phyloP scores from a whole-genome alignment of 805 yeast species.

The Candida takata region DNA sequence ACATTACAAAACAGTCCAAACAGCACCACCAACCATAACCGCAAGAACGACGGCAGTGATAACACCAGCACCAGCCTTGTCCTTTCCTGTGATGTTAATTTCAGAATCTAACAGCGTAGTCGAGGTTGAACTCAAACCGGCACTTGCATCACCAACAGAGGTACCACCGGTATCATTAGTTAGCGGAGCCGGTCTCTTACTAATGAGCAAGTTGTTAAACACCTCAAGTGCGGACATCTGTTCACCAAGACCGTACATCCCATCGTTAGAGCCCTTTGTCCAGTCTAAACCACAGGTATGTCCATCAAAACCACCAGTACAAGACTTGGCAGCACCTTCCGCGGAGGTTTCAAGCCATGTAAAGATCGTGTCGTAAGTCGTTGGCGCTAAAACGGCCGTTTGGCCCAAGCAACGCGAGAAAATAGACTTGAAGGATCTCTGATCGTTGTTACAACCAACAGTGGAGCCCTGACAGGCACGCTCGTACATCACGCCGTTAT shows the following conservation, averaged over 20 bases:
- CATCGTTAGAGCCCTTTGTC: constrained; percentile 55
- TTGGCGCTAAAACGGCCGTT: constrained; percentile 49
- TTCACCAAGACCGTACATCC: constrained; percentile 67
- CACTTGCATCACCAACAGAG: constrained; percentile 47
- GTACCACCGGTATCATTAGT: constrained; percentile 48
- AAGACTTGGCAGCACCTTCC: constrained; percentile 59
- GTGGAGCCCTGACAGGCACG: constrained; percentile 44
- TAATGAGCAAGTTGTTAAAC: constrained; percentile 42
- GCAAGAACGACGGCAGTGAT: constrained; percentile 70
- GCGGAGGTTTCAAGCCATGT: constrained; percentile 45
- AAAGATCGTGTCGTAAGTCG: constrained; percentile 34
- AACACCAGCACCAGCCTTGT: constrained; percentile 86
- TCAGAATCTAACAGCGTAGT: constrained; percentile 30
- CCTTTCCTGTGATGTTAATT: constrained; percentile 49
- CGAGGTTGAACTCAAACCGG: constrained; percentile 38
- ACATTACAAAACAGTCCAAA: constrained; percentile 66
- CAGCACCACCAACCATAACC: constrained; percentile 52
- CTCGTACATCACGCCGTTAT: constrained; percentile 50
- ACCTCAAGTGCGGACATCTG: constrained; percentile 70
- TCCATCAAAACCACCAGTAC: constrained; percentile 69
- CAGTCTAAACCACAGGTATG: constrained; percentile 73
- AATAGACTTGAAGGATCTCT: constrained; percentile 67
- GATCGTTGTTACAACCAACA: constrained; percentile 61
- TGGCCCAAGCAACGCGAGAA: constrained; percentile 57
- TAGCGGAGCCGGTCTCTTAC: constrained; percentile 43